A percentile compares a stretch with the other conserved stretches of the same genome.
Conservation (phyloP, 2,329 filamentous ascomycete genomes). For the Calonectria ilicicola region DNA sequence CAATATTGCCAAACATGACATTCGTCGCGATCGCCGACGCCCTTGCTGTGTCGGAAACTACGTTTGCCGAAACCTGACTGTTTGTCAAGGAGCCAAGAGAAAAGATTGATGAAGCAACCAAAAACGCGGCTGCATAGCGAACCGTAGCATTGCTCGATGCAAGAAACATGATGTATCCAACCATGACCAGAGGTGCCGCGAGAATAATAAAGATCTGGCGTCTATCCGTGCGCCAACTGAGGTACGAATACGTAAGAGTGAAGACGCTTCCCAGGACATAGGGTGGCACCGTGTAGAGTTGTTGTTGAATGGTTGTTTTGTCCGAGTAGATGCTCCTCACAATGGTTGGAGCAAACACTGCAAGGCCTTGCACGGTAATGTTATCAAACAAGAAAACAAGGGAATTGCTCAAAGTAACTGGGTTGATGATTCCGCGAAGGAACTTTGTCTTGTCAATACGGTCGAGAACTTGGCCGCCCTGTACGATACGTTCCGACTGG, state of each 20-base stretch:
- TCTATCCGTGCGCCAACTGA: slow-evolving; percentile 64
- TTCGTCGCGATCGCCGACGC: slow-evolving; percentile 34
- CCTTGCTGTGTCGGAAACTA: slow-evolving; percentile 31
- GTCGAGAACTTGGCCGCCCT: slow-evolving; percentile 69
- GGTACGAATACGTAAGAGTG: slow-evolving; percentile 64
- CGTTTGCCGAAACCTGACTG: slow-evolving; percentile 28
- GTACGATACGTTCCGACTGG: slow-evolving; percentile 65
- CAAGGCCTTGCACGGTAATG: slow-evolving; percentile 73
- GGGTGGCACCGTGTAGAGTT: slow-evolving; percentile 72
- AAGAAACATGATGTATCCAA: slow-evolving; percentile 73
- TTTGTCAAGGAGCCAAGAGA: slow-evolving; percentile 57
- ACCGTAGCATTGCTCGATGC: slow-evolving; percentile 57
- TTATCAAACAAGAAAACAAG: slow-evolving; percentile 72
- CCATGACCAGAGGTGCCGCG: slow-evolving; percentile 66
- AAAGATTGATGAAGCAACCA: slow-evolving; percentile 45
- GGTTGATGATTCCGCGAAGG: slow-evolving; percentile 67
- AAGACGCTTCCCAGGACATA: slow-evolving; percentile 72
- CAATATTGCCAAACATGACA: slow-evolving; percentile 55
- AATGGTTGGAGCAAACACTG: slow-evolving; percentile 74
- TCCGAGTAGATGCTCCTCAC: slow-evolving; percentile 71
- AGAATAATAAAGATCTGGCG: slow-evolving; percentile 66
- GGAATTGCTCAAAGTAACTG: slow-evolving; percentile 63
- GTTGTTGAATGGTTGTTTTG: slow-evolving; percentile 64
- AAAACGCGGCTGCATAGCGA: slow-evolving; percentile 71
- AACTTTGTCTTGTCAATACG: slow-evolving; percentile 67